phyloP scores from a whole-genome alignment of 352 stramenopile species.

The Pythium sp. region DNA sequence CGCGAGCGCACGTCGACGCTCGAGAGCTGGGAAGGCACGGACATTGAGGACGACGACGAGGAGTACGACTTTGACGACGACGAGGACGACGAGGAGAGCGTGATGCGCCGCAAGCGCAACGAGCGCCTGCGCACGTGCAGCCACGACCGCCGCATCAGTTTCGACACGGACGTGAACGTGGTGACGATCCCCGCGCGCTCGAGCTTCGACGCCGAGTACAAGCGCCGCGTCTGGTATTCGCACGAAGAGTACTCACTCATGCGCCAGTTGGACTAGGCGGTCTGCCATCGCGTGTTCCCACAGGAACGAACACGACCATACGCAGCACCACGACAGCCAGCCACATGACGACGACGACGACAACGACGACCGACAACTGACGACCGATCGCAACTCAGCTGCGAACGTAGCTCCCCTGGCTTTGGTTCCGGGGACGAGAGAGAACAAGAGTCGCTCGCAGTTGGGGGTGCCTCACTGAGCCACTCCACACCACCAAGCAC shows the following conservation, averaged over 20 bases:
- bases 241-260: conserved; percentile 59
- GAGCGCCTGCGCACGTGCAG: conserved; percentile 58
- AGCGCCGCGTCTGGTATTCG: conserved; percentile 75
- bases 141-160: conserved; percentile 75
- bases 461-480: conserved; percentile 10
- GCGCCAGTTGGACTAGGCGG: conserved; percentile 29
- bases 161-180: conserved; percentile 67
- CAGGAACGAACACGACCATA: conserved; percentile 5
- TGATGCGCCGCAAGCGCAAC: conserved; percentile 18
- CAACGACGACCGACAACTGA: conserved; percentile 5
- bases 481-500: not conserved
- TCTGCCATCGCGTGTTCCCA: not conserved
- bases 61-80: conserved; percentile 53
- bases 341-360: not conserved
- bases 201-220: conserved; percentile 78
- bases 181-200: conserved; percentile 67
- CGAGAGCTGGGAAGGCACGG: conserved; percentile 55
- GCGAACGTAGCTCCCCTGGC: conserved; percentile 5
- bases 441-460: conserved; percentile 4
- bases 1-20: conserved; percentile 54
- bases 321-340: not conserved
- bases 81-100: conserved; percentile 30
- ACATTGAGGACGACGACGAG: conserved; percentile 51
- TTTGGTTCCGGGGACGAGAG: not conserved
- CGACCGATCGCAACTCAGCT: conserved; percentile 8